Evolutionary conservation across 1,284 basidiomycete species (phyloP).

Genomic region (Moesziomyces aphidis): DNA sequence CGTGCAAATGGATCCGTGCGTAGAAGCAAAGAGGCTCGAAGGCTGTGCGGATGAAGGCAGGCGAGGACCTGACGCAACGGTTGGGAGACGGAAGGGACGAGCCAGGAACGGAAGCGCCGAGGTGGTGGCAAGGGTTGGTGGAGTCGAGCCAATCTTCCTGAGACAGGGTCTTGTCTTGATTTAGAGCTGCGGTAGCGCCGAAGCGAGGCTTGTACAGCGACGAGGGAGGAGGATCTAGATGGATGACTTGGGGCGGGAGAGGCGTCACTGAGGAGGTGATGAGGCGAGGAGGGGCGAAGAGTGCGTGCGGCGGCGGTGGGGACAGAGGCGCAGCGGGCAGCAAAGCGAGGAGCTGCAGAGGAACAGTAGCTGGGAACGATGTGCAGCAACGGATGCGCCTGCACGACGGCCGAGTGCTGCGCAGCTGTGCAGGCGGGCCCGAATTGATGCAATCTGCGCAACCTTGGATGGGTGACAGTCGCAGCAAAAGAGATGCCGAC

Average conservation of each 20-base stretch:
- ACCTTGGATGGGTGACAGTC: not conserved
- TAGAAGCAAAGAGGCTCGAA: not conserved
- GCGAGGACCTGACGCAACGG: slow-evolving; percentile 21
- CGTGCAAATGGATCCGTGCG: not conserved
- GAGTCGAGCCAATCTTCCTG: slow-evolving; percentile 11
- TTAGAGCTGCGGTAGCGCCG: slow-evolving; percentile 30
- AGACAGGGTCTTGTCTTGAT: slow-evolving; percentile 26
- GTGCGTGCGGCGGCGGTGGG: not conserved
- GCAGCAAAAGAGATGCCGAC: not conserved
- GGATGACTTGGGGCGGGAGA: slow-evolving; percentile 1
- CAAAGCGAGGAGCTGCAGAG: slow-evolving; percentile 22
- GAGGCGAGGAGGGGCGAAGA: not conserved
- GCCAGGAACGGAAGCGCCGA: not conserved
- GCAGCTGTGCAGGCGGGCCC: not conserved
- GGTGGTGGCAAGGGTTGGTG: slow-evolving; percentile 6
- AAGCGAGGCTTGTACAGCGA: slow-evolving; percentile 39
- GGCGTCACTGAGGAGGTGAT: slow-evolving; percentile 3
- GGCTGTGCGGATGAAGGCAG: not conserved
- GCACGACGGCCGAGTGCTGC: not conserved
- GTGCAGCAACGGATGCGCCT: slow-evolving; percentile 15
- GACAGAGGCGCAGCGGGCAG: not conserved
- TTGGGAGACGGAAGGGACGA: slow-evolving; percentile 1
- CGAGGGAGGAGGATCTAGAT: no score
- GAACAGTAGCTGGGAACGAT: slow-evolving; percentile 18
- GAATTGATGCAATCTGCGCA: slow-evolving; percentile 1